Percentiles rank a stretch among this genome's conserved stretches.
Conservation (phyloP, 1,284 basidiomycete genomes). For the Ustilago hordei region DNA sequence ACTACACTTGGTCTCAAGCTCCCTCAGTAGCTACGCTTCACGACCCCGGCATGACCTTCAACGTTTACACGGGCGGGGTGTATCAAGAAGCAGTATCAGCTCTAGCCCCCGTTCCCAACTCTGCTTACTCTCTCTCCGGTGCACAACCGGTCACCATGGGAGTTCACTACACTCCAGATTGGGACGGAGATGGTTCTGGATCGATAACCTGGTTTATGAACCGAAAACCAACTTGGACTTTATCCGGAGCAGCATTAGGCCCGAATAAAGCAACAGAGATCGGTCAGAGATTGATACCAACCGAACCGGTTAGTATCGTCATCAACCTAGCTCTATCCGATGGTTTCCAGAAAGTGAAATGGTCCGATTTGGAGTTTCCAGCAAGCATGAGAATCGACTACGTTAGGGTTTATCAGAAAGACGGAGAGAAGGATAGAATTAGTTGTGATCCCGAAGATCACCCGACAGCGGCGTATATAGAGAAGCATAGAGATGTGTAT, state of each 20-base stretch:
- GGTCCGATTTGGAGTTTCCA: slow-evolving; percentile 69
- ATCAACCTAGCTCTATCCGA: slow-evolving; percentile 60
- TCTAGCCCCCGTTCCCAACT: slow-evolving; percentile 50
- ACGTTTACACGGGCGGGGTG: slow-evolving; percentile 60
- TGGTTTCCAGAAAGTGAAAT: slow-evolving; percentile 57
- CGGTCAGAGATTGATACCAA: slow-evolving; percentile 54
- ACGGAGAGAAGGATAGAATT: slow-evolving; percentile 40
- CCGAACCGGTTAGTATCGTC: slow-evolving; percentile 62
- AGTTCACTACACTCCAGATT: slow-evolving; percentile 67
- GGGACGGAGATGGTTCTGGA: slow-evolving; percentile 51
- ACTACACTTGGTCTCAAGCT: slow-evolving; percentile 55
- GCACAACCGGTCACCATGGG: slow-evolving; percentile 53
- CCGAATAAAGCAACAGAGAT: slow-evolving; percentile 48
- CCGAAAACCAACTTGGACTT: slow-evolving; percentile 61
- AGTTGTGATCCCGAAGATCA: slow-evolving; percentile 63
- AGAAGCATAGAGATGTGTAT: slow-evolving; percentile 63
- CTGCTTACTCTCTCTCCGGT: slow-evolving; percentile 43
- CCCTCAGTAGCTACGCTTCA: slow-evolving; percentile 18
- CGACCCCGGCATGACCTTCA: slow-evolving; percentile 31
- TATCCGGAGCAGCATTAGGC: slow-evolving; percentile 35
- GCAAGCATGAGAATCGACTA: slow-evolving; percentile 69
- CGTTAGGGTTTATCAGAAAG: slow-evolving; percentile 59
- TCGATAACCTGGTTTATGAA: slow-evolving; percentile 64
- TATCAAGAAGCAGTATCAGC: slow-evolving; percentile 67
- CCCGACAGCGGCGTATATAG: slow-evolving; percentile 65